Conservation (phyloP, 73 alveolate genomes). For the Blepharisma japonicum region DNA sequence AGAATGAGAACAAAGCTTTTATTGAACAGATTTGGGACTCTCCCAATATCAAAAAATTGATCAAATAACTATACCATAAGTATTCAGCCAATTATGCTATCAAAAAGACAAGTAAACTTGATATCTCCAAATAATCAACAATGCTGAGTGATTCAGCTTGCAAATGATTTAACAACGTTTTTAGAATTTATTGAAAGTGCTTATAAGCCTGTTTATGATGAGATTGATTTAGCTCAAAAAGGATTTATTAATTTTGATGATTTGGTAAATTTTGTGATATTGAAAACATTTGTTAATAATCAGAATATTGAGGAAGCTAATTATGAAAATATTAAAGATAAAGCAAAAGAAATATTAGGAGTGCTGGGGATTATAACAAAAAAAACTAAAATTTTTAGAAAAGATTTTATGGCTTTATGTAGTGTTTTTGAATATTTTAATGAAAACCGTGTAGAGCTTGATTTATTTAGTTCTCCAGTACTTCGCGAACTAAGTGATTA, state of each 20-base stretch:
- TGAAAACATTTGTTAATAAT: neutral
- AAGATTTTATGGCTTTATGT: neutral
- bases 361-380: neutral
- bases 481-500: too few species aligned
- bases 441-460: too few species aligned
- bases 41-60: too few species aligned
- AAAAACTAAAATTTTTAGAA: neutral
- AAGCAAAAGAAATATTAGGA: neutral
- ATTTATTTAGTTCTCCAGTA: too few species aligned
- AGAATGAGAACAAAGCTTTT: too few species aligned
- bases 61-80: too few species aligned
- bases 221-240: constrained; percentile 25
- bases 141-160: too few species aligned
- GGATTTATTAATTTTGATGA: constrained; percentile 1
- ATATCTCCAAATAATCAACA: too few species aligned
- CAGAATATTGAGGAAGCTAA: neutral
- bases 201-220: neutral
- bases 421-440: neutral
- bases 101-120: too few species aligned
- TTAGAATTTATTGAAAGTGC: neutral
- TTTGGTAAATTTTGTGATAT: neutral
- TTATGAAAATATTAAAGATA: constrained; percentile 1
- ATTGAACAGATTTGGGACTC: too few species aligned
- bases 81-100: too few species aligned
- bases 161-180: neutral